Conservation (phyloP, 2,329 filamentous ascomycete species). For the Alternaria panax region DNA sequence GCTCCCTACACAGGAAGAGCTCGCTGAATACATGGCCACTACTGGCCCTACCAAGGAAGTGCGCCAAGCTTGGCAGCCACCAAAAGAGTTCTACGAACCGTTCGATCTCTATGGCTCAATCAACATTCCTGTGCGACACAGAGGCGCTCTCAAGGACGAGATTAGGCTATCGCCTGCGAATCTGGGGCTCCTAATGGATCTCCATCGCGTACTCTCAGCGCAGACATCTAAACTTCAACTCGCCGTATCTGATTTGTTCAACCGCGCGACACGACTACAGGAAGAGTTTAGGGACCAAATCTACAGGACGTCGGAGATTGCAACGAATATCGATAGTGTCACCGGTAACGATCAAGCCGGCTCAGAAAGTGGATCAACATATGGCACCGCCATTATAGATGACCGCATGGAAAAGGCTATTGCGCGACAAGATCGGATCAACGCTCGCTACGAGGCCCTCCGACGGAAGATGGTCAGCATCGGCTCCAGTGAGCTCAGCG, state of each 20-base stretch:
- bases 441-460: conserved; percentile 67
- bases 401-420: conserved; percentile 64
- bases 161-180: conserved; percentile 74
- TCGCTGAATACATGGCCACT: conserved; percentile 33
- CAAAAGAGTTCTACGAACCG: conserved; percentile 65
- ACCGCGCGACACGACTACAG: conserved; percentile 72
- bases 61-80: conserved; percentile 71
- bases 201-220: conserved; percentile 73
- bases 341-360: conserved; percentile 62
- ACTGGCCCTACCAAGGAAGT: conserved; percentile 54
- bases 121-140: conserved; percentile 67
- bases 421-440: conserved; percentile 64
- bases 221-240: conserved; percentile 74
- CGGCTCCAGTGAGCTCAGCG: conserved; percentile 64
- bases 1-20: conserved; percentile 36
- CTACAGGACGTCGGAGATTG: conserved; percentile 69
- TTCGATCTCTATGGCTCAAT: conserved; percentile 66
- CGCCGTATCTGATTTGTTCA: conserved; percentile 76
- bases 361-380: conserved; percentile 54
- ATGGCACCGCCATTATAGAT: conserved; percentile 65
- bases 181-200: conserved; percentile 74
- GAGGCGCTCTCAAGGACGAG: conserved; percentile 69
- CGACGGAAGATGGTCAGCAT: conserved; percentile 58
- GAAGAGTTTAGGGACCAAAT: conserved; percentile 73
- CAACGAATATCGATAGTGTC: conserved; percentile 70